Conservation (phyloP, 306 rosid genomes). For the Citrullus amarus region DNA sequence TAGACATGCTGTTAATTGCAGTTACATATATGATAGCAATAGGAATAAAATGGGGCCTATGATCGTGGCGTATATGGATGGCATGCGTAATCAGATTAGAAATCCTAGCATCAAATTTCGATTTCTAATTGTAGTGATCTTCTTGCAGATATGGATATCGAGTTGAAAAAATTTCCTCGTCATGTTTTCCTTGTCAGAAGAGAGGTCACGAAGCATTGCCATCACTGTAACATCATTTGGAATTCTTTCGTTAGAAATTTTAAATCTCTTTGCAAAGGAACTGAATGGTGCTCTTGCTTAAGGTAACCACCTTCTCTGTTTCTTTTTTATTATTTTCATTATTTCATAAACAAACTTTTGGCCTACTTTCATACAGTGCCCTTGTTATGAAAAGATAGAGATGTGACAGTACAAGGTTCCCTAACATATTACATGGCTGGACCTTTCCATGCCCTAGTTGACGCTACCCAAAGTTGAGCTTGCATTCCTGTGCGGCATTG, state of each 20-base stretch:
- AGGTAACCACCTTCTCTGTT: conserved; percentile 29
- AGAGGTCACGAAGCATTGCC: conserved; percentile 43
- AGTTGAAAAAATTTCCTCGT: conserved; percentile 55
- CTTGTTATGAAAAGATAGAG: background rate
- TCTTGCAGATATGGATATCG: conserved; percentile 63
- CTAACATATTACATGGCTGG: background rate
- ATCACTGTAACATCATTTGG: conserved; percentile 50
- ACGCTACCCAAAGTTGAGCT: background rate
- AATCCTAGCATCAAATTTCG: conserved; percentile 12
- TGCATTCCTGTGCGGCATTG: background rate
- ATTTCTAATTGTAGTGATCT: conserved; percentile 18
- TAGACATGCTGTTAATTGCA: background rate
- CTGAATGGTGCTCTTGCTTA: conserved; percentile 46
- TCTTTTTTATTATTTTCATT: background rate
- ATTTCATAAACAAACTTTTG: background rate
- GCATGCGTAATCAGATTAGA: background rate
- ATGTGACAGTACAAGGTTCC: background rate
- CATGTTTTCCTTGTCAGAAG: conserved; percentile 68
- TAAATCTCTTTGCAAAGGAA: conserved; percentile 63
- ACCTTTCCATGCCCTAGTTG: background rate
- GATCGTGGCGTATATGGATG: conserved; percentile 5
- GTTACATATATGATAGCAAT: background rate
- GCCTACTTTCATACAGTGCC: background rate
- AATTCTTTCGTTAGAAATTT: conserved; percentile 43
- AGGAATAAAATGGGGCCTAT: background rate